phyloP scores from a whole-genome alignment of 805 yeast genomes.

The Lachancea sp. region DNA sequence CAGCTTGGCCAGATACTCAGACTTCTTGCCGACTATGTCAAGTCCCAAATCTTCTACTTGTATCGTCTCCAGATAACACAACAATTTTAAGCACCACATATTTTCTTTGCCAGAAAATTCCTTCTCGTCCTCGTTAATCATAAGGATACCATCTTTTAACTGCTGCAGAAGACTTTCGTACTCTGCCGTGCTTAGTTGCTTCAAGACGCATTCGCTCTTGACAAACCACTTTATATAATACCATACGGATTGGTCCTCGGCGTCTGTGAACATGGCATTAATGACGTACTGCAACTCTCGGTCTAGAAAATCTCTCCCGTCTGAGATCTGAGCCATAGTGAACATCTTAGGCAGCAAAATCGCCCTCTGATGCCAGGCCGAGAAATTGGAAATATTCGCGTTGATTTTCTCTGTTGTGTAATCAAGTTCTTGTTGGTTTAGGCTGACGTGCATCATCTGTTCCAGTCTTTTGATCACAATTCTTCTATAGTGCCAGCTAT shows the following conservation, averaged over 20 bases:
- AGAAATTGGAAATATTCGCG: conserved; percentile 80
- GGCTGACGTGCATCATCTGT: conserved; percentile 22
- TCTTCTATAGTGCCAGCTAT: conserved; percentile 94
- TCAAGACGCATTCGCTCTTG: conserved; percentile 30
- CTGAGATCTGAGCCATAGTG: conserved; percentile 19
- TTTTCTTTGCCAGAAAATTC: conserved; percentile 60
- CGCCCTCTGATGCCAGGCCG: conserved; percentile 92
- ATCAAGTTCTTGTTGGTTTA: conserved; percentile 51
- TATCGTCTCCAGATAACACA: conserved; percentile 41
- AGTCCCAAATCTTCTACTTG: conserved; percentile 26
- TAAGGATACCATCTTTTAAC: conserved; percentile 46
- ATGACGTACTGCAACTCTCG: conserved; percentile 63
- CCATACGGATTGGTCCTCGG: conserved; percentile 94
- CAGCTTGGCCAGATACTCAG: conserved; percentile 36
- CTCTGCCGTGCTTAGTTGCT: conserved; percentile 23
- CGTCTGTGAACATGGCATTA: conserved; percentile 86
- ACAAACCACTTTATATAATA: conserved; percentile 77
- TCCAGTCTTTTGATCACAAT: conserved; percentile 44
- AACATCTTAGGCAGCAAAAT: conserved; percentile 55
- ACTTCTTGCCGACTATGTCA: conserved; percentile 30
- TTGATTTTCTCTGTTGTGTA: conserved; percentile 77
- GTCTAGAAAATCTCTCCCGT: conserved; percentile 34
- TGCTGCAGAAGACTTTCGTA: conserved; percentile 37
- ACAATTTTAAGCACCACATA: conserved; percentile 68
- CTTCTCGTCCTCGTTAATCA: conserved; percentile 65